Evolutionary conservation across 768 basidiomycete species (phyloP).

Genomic region (Amanita rimosa): DNA sequence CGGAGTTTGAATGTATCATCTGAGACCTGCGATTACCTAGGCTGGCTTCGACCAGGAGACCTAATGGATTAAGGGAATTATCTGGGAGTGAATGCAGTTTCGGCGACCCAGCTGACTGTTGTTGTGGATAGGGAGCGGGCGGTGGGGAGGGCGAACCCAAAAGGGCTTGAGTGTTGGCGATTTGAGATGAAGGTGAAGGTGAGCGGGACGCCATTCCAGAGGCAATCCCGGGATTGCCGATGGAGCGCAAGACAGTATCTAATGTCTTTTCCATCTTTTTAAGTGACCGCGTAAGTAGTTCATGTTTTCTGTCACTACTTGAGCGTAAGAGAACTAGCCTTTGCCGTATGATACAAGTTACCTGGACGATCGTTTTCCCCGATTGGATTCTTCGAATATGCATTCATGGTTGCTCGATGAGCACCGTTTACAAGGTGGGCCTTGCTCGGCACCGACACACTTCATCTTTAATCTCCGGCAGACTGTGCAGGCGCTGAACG

Average conservation of each 20-base stretch:
- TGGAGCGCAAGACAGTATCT: conserved; percentile 84
- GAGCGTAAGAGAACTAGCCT: conserved; percentile 12
- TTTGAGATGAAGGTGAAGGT: conserved; percentile 55
- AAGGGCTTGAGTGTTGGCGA: conserved; percentile 46
- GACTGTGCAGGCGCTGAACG: conserved; percentile 76
- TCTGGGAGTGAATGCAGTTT: conserved; percentile 88
- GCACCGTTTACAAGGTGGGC: conserved; percentile 88
- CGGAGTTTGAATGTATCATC: conserved; percentile 24
- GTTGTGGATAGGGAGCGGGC: conserved; percentile 14
- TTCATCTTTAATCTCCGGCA: conserved; percentile 92
- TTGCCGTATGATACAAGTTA: conserved; percentile 20
- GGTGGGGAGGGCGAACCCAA: conserved; percentile 41
- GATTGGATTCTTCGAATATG: conserved; percentile 92
- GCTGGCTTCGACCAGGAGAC: conserved; percentile 85
- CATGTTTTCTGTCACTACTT: conserved; percentile 59
- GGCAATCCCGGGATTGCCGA: conserved; percentile 72
- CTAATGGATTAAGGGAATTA: conserved; percentile 85
- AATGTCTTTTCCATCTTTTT: conserved; percentile 88
- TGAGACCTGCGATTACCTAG: conserved; percentile 62
- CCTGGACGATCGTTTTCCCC: conserved; percentile 86
- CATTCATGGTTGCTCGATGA: conserved; percentile 74
- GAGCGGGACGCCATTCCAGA: conserved; percentile 77
- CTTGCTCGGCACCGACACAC: conserved; percentile 83
- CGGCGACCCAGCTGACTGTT: conserved; percentile 49
- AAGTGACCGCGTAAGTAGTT: conserved; percentile 67